Percentiles rank a stretch among this genome's conserved stretches.
Conservation (phyloP, 2,329 filamentous ascomycete species). For the Phialocephala subalpina region DNA sequence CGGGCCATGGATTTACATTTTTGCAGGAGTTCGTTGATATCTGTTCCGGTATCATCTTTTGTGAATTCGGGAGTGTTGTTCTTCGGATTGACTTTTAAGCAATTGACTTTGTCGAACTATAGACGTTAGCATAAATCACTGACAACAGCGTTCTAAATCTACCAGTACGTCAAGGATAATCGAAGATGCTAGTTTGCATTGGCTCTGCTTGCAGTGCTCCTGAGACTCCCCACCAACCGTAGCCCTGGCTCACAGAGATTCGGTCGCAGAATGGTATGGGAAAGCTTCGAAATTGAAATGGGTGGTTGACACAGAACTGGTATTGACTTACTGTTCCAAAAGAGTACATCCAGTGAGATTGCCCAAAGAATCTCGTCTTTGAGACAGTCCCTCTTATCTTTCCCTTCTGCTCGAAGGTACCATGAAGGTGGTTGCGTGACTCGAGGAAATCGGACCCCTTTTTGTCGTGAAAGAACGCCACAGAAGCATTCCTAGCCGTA, state of each 20-base stretch:
- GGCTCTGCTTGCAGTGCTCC: no score
- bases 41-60: not conserved
- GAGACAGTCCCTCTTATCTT: slow-evolving; percentile 30
- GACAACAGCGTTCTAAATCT: no score
- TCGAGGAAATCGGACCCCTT: not conserved
- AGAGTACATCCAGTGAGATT: slow-evolving; percentile 40
- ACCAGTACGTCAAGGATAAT: no score
- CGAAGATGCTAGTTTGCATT: no score
- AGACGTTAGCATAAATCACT: no score
- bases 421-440: slow-evolving; percentile 3
- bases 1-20: slow-evolving; percentile 35
- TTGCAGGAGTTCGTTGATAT: slow-evolving; percentile 23
- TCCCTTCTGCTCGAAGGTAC: slow-evolving; percentile 18
- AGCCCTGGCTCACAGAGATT: no score
- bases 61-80: slow-evolving; percentile 16
- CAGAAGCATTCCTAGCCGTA: no score
- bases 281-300: no score
- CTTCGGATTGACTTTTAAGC: slow-evolving; percentile 22
- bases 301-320: no score
- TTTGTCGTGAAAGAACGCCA: not conserved
- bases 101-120: slow-evolving; percentile 30
- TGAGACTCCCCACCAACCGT: no score
- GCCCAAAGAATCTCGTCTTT: slow-evolving; percentile 39
- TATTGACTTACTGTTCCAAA: slow-evolving; percentile 34
- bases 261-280: no score